Conservation (phyloP, 768 basidiomycete species). For the Lactarius hatsudake region DNA sequence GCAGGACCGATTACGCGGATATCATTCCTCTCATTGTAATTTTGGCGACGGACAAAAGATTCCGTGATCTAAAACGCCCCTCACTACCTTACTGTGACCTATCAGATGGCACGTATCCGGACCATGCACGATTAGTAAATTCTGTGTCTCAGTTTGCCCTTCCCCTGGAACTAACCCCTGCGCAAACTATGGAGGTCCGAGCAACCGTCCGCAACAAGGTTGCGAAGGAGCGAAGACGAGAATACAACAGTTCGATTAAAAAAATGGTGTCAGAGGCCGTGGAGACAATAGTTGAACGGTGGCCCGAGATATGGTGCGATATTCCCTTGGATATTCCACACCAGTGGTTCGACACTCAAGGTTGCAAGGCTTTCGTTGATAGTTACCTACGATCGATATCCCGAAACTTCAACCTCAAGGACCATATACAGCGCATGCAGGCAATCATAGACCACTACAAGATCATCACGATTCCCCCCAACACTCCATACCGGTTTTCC, state of each 20-base stretch:
- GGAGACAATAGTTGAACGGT: constrained; percentile 26
- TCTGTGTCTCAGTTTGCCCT: not conserved
- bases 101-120: constrained; percentile 5
- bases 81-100: constrained; percentile 27
- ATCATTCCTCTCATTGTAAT: not conserved
- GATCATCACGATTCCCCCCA: no score
- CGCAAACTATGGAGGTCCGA: not conserved
- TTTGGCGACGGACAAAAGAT: constrained; percentile 1
- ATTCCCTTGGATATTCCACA: no score
- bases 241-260: not conserved
- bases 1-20: not conserved
- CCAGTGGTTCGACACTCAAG: not conserved
- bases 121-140: not conserved
- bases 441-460: no score
- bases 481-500: no score
- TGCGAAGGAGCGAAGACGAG: not conserved
- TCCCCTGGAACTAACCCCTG: not conserved
- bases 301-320: not conserved
- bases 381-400: constrained; percentile 1
- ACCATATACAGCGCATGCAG: not conserved
- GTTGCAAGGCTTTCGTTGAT: not conserved
- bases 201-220: not conserved
- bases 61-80: not conserved
- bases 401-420: not conserved
- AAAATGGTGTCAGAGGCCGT: not conserved